These are phyloP conservation scores for Euphorbia pulcherrima DNA, from an alignment of 345 rosid species.

Conservation along the genomic window DNA sequence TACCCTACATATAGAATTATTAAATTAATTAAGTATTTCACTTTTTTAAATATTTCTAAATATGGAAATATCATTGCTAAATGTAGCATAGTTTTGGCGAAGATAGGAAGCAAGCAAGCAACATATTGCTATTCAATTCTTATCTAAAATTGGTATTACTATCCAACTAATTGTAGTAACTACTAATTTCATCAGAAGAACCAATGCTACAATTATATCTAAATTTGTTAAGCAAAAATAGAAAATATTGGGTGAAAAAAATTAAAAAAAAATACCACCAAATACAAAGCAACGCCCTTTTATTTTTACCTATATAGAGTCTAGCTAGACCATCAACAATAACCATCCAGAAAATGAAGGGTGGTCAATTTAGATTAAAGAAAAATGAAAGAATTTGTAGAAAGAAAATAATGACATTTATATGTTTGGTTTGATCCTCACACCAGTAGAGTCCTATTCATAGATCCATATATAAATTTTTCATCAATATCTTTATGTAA, in stretches of 20 bases:
- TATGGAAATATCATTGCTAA: slow-evolving; percentile 1
- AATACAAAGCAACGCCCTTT: neutral
- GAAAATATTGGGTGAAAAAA: neutral
- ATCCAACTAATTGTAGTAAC: neutral
- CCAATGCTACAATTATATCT: neutral
- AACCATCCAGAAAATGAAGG: neutral
- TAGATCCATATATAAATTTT: no score
- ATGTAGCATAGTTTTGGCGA: neutral
- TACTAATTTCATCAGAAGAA: slow-evolving; percentile 1
- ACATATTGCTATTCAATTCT: neutral
- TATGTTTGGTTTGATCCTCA: no score
- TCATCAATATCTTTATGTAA: no score
- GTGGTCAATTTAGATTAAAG: slow-evolving; percentile 1
- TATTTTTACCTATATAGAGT: neutral
- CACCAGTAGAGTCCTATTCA: no score
- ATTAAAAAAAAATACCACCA: no score
- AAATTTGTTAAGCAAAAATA: neutral
- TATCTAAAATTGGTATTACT: neutral
- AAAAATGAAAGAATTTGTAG: neutral
- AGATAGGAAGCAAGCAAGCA: slow-evolving; percentile 5
- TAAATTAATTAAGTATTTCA: neutral
- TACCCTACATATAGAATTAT: neutral
- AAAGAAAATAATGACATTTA: no score
- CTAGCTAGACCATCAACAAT: neutral
- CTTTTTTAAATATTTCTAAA: neutral